Evolutionary conservation across 805 yeast genomes (phyloP).

Genomic region (Torulaspora gathmanii): DNA sequence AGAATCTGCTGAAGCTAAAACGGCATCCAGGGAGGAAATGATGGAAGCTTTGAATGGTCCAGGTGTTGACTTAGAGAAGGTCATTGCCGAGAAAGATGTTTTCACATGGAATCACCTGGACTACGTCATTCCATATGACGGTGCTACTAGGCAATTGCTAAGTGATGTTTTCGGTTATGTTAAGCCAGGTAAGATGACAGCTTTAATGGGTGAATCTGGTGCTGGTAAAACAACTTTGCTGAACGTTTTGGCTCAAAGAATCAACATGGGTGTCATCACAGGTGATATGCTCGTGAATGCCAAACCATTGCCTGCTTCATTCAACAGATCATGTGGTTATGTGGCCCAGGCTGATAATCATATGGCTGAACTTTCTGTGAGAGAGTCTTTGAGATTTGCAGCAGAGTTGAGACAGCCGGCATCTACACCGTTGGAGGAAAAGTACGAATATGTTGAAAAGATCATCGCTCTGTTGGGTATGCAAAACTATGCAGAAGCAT

Average conservation of each 20-base stretch:
- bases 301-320: conserved; percentile 51
- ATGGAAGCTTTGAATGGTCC: conserved; percentile 36
- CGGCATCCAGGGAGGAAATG: conserved; percentile 39
- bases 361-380: conserved; percentile 61
- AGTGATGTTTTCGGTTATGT: conserved; percentile 64
- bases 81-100: conserved; percentile 43
- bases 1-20: conserved; percentile 36
- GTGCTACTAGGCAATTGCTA: conserved; percentile 53
- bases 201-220: conserved; percentile 83
- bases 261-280: conserved; percentile 63
- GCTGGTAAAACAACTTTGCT: conserved; percentile 80
- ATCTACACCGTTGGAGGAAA: conserved; percentile 52
- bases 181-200: conserved; percentile 76
- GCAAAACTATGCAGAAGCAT: conserved; percentile 69
- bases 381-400: conserved; percentile 68
- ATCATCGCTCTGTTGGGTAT: conserved; percentile 63
- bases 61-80: conserved; percentile 31
- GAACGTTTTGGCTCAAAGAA: conserved; percentile 67
- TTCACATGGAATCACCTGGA: conserved; percentile 71
- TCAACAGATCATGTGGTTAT: conserved; percentile 74
- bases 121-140: conserved; percentile 59
- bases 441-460: conserved; percentile 63
- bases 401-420: conserved; percentile 68
- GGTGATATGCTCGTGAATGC: conserved; percentile 74
- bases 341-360: conserved; percentile 81